Conservation (phyloP, 768 basidiomycete genomes). For the Pisolithus orientalis region DNA sequence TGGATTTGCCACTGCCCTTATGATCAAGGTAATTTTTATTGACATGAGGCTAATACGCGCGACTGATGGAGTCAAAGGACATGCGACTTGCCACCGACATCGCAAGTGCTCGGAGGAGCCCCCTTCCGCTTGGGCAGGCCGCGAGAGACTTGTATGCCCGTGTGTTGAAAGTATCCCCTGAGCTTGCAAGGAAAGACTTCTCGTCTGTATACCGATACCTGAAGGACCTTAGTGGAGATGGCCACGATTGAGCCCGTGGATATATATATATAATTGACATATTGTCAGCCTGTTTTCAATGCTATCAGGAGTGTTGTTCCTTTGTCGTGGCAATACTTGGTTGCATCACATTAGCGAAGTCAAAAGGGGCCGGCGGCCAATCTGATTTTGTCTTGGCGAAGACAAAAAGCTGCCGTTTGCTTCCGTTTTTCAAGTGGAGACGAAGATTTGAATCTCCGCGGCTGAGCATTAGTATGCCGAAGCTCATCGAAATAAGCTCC, state of each 20-base stretch:
- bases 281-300: neutral
- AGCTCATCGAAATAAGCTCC: neutral
- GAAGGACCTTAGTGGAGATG: slow-evolving; percentile 19
- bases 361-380: neutral
- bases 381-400: neutral
- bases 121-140: slow-evolving; percentile 60
- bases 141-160: slow-evolving; percentile 59
- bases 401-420: neutral
- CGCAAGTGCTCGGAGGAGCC: slow-evolving; percentile 41
- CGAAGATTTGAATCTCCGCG: neutral
- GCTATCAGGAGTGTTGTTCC: too few species aligned
- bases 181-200: slow-evolving; percentile 68
- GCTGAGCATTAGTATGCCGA: neutral
- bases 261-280: neutral
- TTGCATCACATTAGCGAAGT: too few species aligned
- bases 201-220: slow-evolving; percentile 74
- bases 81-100: slow-evolving; percentile 74
- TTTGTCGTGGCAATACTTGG: neutral
- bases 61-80: slow-evolving; percentile 45
- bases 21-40: slow-evolving; percentile 60
- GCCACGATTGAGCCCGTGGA: neutral
- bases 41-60: neutral
- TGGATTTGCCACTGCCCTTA: slow-evolving; percentile 77
- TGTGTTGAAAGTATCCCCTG: slow-evolving; percentile 48
- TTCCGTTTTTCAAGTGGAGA: slow-evolving; percentile 1